phyloP scores from a whole-genome alignment of 768 basidiomycete genomes.

The Naganishia randhawae region DNA sequence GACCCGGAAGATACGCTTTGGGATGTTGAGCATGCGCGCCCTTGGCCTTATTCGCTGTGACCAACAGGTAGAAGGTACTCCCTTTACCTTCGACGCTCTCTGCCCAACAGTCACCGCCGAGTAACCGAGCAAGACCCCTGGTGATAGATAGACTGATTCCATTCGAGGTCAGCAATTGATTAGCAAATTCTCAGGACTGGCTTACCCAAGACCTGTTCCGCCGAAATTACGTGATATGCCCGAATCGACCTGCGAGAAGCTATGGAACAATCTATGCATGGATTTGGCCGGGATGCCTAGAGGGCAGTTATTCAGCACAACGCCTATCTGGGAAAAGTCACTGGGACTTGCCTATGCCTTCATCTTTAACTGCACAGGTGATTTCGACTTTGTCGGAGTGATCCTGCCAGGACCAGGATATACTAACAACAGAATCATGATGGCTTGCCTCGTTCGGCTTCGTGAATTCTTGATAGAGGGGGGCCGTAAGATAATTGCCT shows the following conservation, averaged over 20 bases:
- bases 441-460: too few relatives aligned
- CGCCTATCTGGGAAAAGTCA: neutral
- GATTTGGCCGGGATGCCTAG: constrained; percentile 32
- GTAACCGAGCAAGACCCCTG: constrained; percentile 35
- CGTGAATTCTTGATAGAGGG: constrained; percentile 24
- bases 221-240: constrained; percentile 39
- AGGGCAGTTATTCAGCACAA: neutral
- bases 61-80: constrained; percentile 39
- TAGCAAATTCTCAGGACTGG: neutral
- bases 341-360: constrained; percentile 36
- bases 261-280: constrained; percentile 42
- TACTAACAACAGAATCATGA: constrained; percentile 29
- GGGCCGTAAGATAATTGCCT: constrained; percentile 26
- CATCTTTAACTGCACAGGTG: constrained; percentile 36
- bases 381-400: constrained; percentile 26
- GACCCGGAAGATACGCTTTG: neutral
- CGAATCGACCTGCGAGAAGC: constrained; percentile 42
- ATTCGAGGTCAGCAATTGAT: neutral
- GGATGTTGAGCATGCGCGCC: neutral
- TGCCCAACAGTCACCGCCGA: constrained; percentile 41
- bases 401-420: constrained; percentile 33
- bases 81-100: constrained; percentile 40
- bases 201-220: constrained; percentile 36
- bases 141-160: constrained; percentile 37
- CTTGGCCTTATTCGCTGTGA: constrained; percentile 25